These are phyloP conservation scores for Capsicum pubescens DNA, from an alignment of 257 asterid species.

Conservation along the genomic window DNA sequence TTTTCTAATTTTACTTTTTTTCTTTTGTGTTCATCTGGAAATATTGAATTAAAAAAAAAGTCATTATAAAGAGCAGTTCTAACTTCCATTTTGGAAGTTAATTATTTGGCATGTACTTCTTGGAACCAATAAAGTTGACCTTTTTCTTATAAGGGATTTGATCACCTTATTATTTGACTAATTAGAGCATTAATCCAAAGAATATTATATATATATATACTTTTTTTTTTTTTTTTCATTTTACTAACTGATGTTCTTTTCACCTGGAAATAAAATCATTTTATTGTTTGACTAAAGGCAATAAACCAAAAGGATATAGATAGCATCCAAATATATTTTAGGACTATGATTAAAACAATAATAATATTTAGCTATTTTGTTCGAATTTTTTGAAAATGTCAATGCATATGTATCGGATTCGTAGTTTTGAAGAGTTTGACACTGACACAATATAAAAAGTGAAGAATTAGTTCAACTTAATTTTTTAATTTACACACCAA, in stretches of 20 bases:
- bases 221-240: no score
- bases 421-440: no score
- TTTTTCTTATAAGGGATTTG: neutral
- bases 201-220: no score
- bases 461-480: no score
- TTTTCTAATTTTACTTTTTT: neutral
- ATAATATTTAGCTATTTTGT: neutral
- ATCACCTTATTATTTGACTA: conserved; percentile 18
- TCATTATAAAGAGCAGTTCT: conserved; percentile 11
- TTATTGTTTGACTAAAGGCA: neutral
- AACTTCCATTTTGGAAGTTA: conserved; percentile 25
- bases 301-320: neutral
- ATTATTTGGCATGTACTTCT: conserved; percentile 15
- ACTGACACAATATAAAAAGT: no score
- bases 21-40: conserved; percentile 7
- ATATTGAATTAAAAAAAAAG: neutral
- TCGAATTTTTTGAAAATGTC: no score
- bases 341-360: neutral
- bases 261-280: neutral
- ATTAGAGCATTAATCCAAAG: neutral
- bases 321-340: neutral
- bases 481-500: neutral
- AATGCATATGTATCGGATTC: no score
- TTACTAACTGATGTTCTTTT: neutral
- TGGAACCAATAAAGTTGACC: conserved; percentile 7